Base-by-base conservation (phyloP, 345 rosid genomes). In the Linum tenue region DNA sequence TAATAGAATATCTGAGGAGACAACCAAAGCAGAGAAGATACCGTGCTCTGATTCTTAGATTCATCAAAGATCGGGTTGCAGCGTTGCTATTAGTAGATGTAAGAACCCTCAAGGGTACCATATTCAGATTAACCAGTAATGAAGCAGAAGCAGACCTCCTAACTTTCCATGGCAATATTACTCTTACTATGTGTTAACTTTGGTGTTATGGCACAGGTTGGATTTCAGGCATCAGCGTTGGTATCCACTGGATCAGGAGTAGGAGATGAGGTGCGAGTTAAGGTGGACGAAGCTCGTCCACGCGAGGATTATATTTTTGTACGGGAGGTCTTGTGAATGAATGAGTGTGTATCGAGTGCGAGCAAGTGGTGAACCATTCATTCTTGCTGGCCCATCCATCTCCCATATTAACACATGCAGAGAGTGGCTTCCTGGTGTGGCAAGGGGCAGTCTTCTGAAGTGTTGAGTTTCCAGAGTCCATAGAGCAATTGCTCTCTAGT, bases 241-340 rank as follows among this genome's bases (percentile, higher is more conserved):
- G 95, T 90, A 67, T 88, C 96, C 53, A 68, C 76, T 43, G 97
- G 98, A 68, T 69, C 61, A 64, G 82, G 79, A 67, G 73, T 88
- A 53, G 98, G 98, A 63, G 96, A 90, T 85, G 97, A 92, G 75
- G 70, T 88, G 40, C 66, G 82, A 64, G 96, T 92, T 72, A 65
- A 70, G 73, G 95, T 92, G 51, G 90, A 83, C 80, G 91, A 85
- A 75, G 91, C 97, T 70, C 83, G 83, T 78, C 89, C 98, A 1
- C 92, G 92, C 3, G 85, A 92, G 35, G 97, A 90, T 64, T 60
- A 81, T 65, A 75, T 92, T 70, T 74, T 72, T 63, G 78, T 92
- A 37, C 80, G 82, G 84, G 94, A 89, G 79, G 85, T 80, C 63
- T 8, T 74, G 37, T 69, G 69, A 65, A 48, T 48, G 53, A n/a